Evolutionary conservation across 345 rosid species (phyloP), one percentile per base, ranked within the genome.

Genomic region (Gossypium australe): DNA sequence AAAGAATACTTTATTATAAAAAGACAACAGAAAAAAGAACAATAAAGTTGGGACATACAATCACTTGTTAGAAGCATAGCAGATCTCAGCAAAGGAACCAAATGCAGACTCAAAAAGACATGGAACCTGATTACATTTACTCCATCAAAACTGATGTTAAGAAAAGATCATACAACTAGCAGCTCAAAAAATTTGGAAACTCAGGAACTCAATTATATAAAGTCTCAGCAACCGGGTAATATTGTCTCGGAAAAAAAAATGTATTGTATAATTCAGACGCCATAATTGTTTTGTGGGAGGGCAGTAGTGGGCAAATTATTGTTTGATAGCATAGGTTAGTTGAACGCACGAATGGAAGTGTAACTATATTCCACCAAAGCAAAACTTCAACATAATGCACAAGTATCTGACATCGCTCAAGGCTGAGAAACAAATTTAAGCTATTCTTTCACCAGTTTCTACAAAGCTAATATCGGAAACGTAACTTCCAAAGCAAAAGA

Each of bases 381-480:
- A 45, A 62, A 34, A 67, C 71, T 45, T 45, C 71, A 45, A 3
- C 34, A 49, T 8, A 64, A 64, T 64, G 68, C 68, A 64, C 43
- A 48, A 67, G 55, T 22, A 22, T 20, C 9, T 20, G 11, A 1
- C 53, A 44, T 12, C 70, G 22, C 45, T 45, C 53, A 45, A 68
- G 57, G 56, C 43, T 14, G 16, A 14, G 58, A 68, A 25, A 68
- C 22, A 49, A 49, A 25, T 7, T 48, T 16, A 27, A 68, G 58
- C 22, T 22, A 9, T 45, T 45, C 4, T 66, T 44, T 66, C 41
- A 34, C 27, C 8, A 67, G 9, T 66, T 66, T 66, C 27, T 11
- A 20, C 53, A 66, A 44, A 20, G 70, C 53, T 66, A 20, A 66
- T 45, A 65, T 11, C 7, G 17, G 70, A 20, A 66, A 25, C 57